These are phyloP conservation scores for Chrysopogon serrulatus DNA, from an alignment of 176 grass and related monocot genomes.

Conservation along the genomic window DNA sequence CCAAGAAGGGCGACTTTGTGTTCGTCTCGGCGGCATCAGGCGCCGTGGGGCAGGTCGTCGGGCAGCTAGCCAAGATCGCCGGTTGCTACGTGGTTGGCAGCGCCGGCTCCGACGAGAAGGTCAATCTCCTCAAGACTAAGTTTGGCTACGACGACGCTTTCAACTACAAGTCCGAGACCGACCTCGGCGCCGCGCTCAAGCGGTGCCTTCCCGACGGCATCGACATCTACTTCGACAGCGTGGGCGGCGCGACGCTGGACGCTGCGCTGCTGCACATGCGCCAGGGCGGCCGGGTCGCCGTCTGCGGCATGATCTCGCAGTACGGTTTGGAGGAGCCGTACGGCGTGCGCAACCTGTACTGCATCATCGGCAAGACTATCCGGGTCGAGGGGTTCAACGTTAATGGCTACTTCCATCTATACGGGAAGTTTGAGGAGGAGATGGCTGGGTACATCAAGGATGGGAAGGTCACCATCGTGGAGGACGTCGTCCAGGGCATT, in stretches of 20 bases:
- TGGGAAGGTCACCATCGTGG: too few relatives aligned
- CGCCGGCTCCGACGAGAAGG: constrained; percentile 57
- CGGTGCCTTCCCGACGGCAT: constrained; percentile 53
- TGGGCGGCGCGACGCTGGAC: constrained; percentile 41
- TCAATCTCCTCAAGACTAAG: constrained; percentile 38
- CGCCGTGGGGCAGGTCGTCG: constrained; percentile 60
- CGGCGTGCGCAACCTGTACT: constrained; percentile 33
- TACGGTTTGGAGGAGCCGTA: constrained; percentile 39
- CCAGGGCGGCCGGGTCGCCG: constrained; percentile 17
- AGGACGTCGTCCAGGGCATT: too few relatives aligned
- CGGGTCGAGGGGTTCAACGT: constrained; percentile 38
- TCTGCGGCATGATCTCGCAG: constrained; percentile 57
- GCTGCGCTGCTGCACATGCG: constrained; percentile 48
- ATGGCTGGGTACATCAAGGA: too few relatives aligned
- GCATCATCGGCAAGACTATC: constrained; percentile 26
- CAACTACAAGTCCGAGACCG: constrained; percentile 55
- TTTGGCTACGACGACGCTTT: constrained; percentile 64
- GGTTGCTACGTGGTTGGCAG: constrained; percentile 63
- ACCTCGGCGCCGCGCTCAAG: constrained; percentile 33
- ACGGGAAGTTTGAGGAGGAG: too few relatives aligned
- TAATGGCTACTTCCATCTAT: constrained; percentile 5
- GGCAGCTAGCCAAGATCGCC: constrained; percentile 59
- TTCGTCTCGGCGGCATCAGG: constrained; percentile 49
- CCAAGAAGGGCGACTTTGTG: constrained; percentile 41
- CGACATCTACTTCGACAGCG: constrained; percentile 69